Conservation (phyloP, 257 asterid genomes). For the Eustoma russellianum region DNA sequence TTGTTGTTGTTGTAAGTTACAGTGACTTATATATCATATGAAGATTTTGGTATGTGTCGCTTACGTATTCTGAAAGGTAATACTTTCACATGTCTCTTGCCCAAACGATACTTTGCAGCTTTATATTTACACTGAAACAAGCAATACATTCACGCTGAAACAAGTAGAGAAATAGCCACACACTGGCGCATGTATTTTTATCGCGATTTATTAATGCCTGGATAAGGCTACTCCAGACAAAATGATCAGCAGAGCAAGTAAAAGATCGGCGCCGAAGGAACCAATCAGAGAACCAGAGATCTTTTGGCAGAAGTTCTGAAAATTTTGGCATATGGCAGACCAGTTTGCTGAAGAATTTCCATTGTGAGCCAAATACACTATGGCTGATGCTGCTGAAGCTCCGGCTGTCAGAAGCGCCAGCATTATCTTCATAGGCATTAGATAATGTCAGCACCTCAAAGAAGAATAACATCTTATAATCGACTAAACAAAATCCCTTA, state of each 20-base stretch:
- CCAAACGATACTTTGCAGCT: too few relatives aligned
- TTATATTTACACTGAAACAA: too few relatives aligned
- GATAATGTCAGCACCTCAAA: not conserved
- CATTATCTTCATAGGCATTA: constrained; percentile 32
- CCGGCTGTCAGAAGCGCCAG: constrained; percentile 44
- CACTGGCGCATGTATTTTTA: not conserved
- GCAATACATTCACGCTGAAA: too few relatives aligned
- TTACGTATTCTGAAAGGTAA: too few relatives aligned
- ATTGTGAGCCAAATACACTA: constrained; percentile 67
- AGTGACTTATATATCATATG: too few relatives aligned
- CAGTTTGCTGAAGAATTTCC: constrained; percentile 76
- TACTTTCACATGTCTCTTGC: too few relatives aligned
- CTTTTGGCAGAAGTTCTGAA: constrained; percentile 47
- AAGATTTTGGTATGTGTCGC: too few relatives aligned
- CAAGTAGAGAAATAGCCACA: not conserved
- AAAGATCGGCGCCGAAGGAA: constrained; percentile 39
- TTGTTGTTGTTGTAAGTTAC: too few relatives aligned
- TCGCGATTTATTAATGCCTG: constrained; percentile 14
- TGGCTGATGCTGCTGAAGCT: constrained; percentile 76
- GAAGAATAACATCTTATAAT: not conserved
- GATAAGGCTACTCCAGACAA: constrained; percentile 44
- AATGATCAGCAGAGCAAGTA: constrained; percentile 36
- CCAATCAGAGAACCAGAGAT: constrained; percentile 65
- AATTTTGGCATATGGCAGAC: constrained; percentile 62
- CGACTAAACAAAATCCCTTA: too few relatives aligned